Percentiles rank a stretch among this genome's conserved stretches.
Conservation (phyloP, 2,329 filamentous ascomycete species). For the Calonectria crousiana region DNA sequence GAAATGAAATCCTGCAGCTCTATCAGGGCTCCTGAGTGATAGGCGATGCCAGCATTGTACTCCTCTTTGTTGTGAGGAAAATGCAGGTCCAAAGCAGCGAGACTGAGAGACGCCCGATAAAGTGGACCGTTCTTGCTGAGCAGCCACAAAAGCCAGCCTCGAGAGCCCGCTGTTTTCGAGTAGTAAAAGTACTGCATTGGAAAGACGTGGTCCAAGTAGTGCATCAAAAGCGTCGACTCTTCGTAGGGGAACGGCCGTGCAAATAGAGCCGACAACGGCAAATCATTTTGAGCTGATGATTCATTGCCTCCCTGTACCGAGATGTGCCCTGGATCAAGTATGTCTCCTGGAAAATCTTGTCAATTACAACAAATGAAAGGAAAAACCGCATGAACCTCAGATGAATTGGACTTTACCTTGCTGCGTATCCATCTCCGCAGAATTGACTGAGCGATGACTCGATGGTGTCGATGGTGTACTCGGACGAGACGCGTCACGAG, state of each 20-base stretch:
- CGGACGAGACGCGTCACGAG: background rate
- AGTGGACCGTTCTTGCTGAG: slow-evolving; percentile 8
- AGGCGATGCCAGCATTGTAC: background rate
- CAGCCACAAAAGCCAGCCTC: slow-evolving; percentile 8
- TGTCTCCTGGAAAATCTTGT: background rate
- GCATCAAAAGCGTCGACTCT: slow-evolving; percentile 3
- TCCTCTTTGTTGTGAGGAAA: background rate
- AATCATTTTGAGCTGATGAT: background rate
- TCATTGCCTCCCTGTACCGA: background rate
- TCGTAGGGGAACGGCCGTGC: slow-evolving; percentile 3
- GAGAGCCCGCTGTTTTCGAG: background rate
- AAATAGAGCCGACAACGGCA: background rate
- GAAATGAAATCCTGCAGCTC: slow-evolving; percentile 4
- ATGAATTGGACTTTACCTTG: background rate
- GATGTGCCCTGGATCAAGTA: too few relatives aligned
- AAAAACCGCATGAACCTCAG: background rate
- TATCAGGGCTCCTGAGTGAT: background rate
- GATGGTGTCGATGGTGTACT: background rate
- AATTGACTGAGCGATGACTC: background rate
- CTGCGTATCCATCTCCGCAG: background rate
- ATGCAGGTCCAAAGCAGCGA: background rate
- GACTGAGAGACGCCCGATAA: background rate
- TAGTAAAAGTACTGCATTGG: slow-evolving; percentile 14
- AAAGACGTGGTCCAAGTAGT: slow-evolving; percentile 13
- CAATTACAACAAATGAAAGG: background rate